Evolutionary conservation across 352 stramenopile species (phyloP).

Genomic region (Phytophthora tubulina): DNA sequence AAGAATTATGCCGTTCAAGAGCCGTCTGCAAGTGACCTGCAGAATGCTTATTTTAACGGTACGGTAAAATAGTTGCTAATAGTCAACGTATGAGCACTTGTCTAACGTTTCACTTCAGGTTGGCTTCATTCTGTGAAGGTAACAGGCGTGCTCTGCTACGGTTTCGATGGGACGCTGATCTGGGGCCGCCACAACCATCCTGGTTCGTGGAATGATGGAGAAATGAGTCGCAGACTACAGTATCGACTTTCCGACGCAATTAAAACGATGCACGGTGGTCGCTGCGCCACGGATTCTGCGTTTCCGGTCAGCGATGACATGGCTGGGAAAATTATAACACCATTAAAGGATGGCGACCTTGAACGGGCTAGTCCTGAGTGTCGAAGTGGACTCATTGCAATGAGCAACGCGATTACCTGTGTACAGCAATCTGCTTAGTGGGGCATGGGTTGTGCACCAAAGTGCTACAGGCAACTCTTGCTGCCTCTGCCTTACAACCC

Average conservation of each 20-base stretch:
- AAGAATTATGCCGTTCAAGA: conserved; percentile 12
- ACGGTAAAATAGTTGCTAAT: neutral
- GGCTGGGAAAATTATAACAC: conserved; percentile 12
- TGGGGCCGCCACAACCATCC: conserved; percentile 16
- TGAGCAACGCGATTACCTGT: conserved; percentile 10
- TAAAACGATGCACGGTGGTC: neutral
- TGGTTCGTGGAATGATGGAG: conserved; percentile 16
- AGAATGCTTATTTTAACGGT: conserved; percentile 24
- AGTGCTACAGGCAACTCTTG: conserved; percentile 6
- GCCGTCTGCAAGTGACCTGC: conserved; percentile 8
- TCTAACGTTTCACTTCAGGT: neutral
- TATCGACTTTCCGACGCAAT: neutral
- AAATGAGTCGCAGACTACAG: conserved; percentile 4
- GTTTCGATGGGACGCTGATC: conserved; percentile 15
- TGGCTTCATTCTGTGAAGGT: conserved; percentile 12
- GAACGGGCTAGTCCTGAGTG: conserved; percentile 11
- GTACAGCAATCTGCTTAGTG: conserved; percentile 10
- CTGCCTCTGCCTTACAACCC: conserved; percentile 15
- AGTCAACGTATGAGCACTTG: too few relatives aligned
- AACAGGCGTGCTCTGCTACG: conserved; percentile 14
- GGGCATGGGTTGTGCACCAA: conserved; percentile 3
- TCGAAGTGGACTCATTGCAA: conserved; percentile 2
- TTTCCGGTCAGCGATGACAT: conserved; percentile 17
- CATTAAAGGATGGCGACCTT: conserved; percentile 10
- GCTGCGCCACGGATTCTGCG: conserved; percentile 10